Percentiles rank a stretch among this genome's conserved stretches.
phyloP scores from a whole-genome alignment of 768 basidiomycete species.

The Tulasnella calospora region DNA sequence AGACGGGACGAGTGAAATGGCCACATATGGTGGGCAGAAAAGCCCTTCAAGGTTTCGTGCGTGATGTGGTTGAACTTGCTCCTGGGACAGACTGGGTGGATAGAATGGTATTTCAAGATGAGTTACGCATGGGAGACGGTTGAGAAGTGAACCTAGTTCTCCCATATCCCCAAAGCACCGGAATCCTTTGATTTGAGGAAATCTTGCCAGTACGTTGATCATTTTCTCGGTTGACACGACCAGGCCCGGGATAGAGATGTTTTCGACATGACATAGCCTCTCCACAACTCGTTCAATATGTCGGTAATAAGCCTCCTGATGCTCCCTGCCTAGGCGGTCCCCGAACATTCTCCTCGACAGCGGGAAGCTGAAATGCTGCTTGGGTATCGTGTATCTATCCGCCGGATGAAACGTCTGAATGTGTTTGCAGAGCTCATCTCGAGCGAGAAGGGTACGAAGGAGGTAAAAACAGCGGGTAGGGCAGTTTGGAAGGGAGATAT shows the following conservation, averaged over 20 bases:
- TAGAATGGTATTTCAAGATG: neutral
- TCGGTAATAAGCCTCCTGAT: neutral
- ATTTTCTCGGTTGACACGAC: too few species aligned
- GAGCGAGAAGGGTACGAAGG: neutral
- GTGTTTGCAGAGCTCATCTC: neutral
- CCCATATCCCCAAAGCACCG: neutral
- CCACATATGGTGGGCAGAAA: neutral
- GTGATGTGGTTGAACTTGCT: neutral
- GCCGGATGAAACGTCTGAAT: neutral
- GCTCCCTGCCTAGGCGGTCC: neutral
- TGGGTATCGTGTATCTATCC: neutral
- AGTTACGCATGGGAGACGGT: neutral
- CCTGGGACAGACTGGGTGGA: too few species aligned
- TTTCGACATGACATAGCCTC: neutral
- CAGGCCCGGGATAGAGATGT: neutral
- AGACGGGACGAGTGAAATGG: neutral
- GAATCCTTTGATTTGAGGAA: neutral
- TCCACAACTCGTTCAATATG: neutral
- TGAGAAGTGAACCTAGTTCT: neutral
- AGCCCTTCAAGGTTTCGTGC: neutral
- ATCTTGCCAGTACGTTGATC: neutral
- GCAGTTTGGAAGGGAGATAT: conserved; percentile 1
- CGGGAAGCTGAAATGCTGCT: neutral
- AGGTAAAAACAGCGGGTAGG: neutral
- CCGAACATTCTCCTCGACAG: neutral